Conservation (phyloP, 306 rosid genomes). For the Inga leiocalycina region DNA sequence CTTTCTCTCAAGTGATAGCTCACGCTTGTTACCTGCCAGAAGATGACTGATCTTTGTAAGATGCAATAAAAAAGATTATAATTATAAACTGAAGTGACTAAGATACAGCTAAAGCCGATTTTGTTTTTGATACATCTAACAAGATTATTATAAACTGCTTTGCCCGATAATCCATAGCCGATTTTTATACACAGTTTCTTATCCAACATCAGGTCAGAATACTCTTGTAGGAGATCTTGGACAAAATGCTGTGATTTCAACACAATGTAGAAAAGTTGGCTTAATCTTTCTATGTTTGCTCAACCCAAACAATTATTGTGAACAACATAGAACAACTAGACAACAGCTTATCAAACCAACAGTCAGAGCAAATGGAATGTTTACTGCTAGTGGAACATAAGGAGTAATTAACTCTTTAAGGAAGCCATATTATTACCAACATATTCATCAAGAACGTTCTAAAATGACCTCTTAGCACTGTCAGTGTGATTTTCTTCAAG, state of each 20-base stretch:
- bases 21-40: constrained; percentile 84
- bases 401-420: constrained; percentile 11
- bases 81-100: background rate
- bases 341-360: constrained; percentile 2
- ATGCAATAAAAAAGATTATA: constrained; percentile 17
- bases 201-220: background rate
- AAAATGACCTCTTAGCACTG: constrained; percentile 18
- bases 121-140: too few species aligned
- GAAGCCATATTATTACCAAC: constrained; percentile 2
- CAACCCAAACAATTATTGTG: background rate
- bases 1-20: constrained; percentile 82
- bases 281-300: too few species aligned
- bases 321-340: background rate
- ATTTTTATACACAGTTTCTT: background rate
- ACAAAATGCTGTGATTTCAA: background rate
- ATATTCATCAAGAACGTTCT: background rate
- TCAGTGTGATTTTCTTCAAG: constrained; percentile 13
- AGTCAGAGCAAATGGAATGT: background rate
- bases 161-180: background rate
- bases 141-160: too few species aligned
- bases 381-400: constrained; percentile 1
- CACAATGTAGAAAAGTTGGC: background rate
- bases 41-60: background rate
- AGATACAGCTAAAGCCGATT: too few species aligned
- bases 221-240: constrained; percentile 6